Conservation (phyloP, 371 early-diverging fungal species). For the Phascolomyces articulosus region DNA sequence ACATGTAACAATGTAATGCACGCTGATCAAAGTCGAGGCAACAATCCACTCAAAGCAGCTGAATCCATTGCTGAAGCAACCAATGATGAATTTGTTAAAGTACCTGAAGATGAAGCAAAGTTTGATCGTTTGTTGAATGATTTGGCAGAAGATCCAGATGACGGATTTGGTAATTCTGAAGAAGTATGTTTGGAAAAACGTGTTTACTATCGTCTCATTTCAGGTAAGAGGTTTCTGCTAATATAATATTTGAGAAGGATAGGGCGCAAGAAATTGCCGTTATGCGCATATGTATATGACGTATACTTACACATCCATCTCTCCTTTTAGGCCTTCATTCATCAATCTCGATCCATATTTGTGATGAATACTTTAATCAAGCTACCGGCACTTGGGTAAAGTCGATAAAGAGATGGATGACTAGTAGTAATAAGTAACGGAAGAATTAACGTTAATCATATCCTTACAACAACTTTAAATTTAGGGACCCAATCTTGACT, state of each 20-base stretch:
- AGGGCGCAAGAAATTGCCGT: too few relatives aligned
- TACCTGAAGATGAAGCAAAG: slow-evolving; percentile 31
- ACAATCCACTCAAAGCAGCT: slow-evolving; percentile 7
- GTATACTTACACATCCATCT: too few relatives aligned
- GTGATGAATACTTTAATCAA: slow-evolving; percentile 87
- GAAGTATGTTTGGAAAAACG: slow-evolving; percentile 88
- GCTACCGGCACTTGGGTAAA: slow-evolving; percentile 87
- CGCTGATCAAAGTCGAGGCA: not conserved
- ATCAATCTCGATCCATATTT: slow-evolving; percentile 97
- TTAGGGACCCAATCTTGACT: slow-evolving; percentile 82
- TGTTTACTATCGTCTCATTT: slow-evolving; percentile 91
- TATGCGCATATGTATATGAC: too few relatives aligned
- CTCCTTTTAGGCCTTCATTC: slow-evolving; percentile 79
- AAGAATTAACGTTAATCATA: too few relatives aligned
- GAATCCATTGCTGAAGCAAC: slow-evolving; percentile 37
- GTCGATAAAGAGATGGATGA: not conserved
- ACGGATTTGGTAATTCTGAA: slow-evolving; percentile 24
- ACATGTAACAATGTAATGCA: slow-evolving; percentile 46
- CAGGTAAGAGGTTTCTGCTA: slow-evolving; percentile 71
- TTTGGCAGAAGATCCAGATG: slow-evolving; percentile 56
- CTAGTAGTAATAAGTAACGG: too few relatives aligned
- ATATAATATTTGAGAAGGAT: too few relatives aligned
- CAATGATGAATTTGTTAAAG: slow-evolving; percentile 32
- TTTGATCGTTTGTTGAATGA: slow-evolving; percentile 47
- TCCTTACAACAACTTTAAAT: too few relatives aligned